Conservation (phyloP, 164 flowering plant genomes). For the Euptelea pleiosperma region DNA sequence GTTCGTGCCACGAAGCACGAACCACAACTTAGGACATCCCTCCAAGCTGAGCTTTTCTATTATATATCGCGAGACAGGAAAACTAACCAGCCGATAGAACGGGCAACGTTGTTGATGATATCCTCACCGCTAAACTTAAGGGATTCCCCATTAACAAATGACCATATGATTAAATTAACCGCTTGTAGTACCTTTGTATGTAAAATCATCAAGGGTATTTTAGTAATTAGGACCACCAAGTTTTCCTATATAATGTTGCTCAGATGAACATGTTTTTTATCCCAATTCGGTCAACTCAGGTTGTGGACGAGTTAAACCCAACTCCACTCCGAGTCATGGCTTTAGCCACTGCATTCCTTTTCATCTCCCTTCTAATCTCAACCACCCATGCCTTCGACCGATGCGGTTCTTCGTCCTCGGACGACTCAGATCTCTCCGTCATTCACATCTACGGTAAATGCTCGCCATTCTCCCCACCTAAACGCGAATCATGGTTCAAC, state of each 20-base stretch:
- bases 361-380: conserved; percentile 26
- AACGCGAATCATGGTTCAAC: conserved; percentile 41
- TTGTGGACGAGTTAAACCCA: background rate
- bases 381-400: conserved; percentile 30
- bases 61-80: background rate
- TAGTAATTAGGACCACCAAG: conserved; percentile 7
- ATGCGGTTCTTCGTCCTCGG: conserved; percentile 36
- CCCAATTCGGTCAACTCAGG: background rate
- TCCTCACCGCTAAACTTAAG: no score
- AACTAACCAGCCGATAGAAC: no score
- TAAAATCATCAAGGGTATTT: conserved; percentile 25
- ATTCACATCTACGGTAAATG: conserved; percentile 70
- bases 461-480: conserved; percentile 65
- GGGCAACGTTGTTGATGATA: no score
- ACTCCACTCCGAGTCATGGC: conserved; percentile 30
- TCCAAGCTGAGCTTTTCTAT: background rate
- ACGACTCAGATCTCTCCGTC: conserved; percentile 55
- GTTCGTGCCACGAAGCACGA: no score
- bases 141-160: no score
- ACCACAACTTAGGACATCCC: background rate
- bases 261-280: background rate
- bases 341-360: conserved; percentile 16
- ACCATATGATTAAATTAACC: no score
- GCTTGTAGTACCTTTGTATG: no score
- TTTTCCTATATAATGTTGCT: conserved; percentile 11